phyloP scores from a whole-genome alignment of 306 rosid species.

The Cicer bijugum region DNA sequence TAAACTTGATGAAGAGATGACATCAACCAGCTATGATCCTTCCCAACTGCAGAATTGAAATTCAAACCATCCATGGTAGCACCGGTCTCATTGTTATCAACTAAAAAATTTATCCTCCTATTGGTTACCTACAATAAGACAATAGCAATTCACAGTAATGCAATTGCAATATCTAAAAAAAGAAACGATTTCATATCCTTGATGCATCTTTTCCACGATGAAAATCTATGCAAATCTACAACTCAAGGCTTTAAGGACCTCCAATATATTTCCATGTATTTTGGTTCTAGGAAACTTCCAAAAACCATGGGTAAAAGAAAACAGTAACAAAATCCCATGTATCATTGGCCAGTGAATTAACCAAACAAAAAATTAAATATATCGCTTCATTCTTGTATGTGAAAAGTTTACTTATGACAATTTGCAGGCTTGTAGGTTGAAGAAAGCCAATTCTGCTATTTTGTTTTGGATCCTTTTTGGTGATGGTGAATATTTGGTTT shows the following conservation, averaged over 20 bases:
- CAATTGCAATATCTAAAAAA: slow-evolving; percentile 37
- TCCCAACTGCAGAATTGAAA: slow-evolving; percentile 50
- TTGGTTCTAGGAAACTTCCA: slow-evolving; percentile 24
- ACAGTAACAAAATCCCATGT: background rate
- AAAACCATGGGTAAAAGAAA: slow-evolving; percentile 23
- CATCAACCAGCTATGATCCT: slow-evolving; percentile 87
- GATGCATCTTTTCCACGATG: slow-evolving; percentile 29
- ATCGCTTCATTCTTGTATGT: background rate
- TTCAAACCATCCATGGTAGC: slow-evolving; percentile 51
- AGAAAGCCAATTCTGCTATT: background rate
- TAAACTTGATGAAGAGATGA: slow-evolving; percentile 91
- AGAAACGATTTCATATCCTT: slow-evolving; percentile 38
- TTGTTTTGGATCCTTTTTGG: too few species aligned
- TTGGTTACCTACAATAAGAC: slow-evolving; percentile 73
- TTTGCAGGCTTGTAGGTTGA: slow-evolving; percentile 6
- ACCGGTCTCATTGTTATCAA: slow-evolving; percentile 63
- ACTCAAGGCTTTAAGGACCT: slow-evolving; percentile 9
- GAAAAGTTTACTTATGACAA: background rate
- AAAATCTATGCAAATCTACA: slow-evolving; percentile 36
- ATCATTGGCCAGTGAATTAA: background rate
- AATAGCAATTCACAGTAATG: slow-evolving; percentile 41
- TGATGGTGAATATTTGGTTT: too few species aligned
- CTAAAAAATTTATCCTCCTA: slow-evolving; percentile 88
- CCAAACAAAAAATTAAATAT: background rate
- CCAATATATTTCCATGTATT: slow-evolving; percentile 22